Evolutionary conservation across 768 basidiomycete species (phyloP), one percentile per base, ranked within the genome.

Genomic region (Trametes maxima): DNA sequence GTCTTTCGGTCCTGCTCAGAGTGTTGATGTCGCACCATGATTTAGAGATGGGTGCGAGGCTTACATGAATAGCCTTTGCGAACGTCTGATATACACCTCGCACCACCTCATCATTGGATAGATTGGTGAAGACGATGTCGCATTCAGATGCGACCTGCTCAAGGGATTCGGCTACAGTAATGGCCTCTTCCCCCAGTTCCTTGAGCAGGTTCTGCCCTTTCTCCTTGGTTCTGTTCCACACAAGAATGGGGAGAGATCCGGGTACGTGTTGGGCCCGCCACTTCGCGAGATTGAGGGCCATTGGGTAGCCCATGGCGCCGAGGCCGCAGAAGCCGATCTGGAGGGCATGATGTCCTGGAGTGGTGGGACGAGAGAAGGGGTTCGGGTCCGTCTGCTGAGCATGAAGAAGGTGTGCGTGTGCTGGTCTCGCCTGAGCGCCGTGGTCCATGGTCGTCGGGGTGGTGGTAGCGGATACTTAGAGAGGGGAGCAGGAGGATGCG

Each of bases 201-300:
- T 81, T 74, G 2, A 76, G 70, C 0, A 90, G 80, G 19, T 79
- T 78, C 56, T 88, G 81, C 17, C 83, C 73, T 72, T 90, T 92
- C 35, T 80, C 77, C 5, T 71, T 56, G 7, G 85, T 82, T n/a
- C 94, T 84, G 70, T 95, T 96, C 79, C 84, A 94, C 10, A 95
- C 80, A 37, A 88, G 72, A 51, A 95, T 69, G 3, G 92, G 85
- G 0, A 78, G 76, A 36, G 78, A 67, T 2, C 69, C 72, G 14
- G 69, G 70, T 37, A 72, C 61, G 46, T 79, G 75, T 5, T 74
- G 65, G 19, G 75, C 72, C 46, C 75, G 79, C 64, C 81, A 76
- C 44, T 75, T 83, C 36, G 90, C 90, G 36, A 96, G 79, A 73
- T 95, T 96, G 39, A 81, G 79, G 6, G 89, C 89, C 89, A 95